Percentiles rank a stretch among this genome's conserved stretches.
These are phyloP conservation scores for Leptographium radiaticola DNA, from an alignment of 2,329 filamentous ascomycete species.

Conservation along the genomic window DNA sequence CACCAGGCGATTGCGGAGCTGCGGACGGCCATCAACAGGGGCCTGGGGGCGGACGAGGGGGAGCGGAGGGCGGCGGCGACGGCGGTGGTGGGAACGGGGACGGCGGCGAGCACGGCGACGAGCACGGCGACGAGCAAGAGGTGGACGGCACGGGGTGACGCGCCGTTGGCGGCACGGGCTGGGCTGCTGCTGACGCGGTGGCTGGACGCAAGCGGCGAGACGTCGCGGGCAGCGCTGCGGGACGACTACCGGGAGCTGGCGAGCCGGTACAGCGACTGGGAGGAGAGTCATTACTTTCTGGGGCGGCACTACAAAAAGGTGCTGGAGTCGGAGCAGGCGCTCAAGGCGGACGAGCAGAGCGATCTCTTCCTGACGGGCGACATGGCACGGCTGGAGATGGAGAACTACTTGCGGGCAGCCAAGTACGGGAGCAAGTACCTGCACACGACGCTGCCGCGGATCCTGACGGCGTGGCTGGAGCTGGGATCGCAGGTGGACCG, in stretches of 20 bases:
- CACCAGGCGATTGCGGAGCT: constrained; percentile 90
- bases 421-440: constrained; percentile 88
- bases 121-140: not conserved
- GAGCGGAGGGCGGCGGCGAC: not conserved
- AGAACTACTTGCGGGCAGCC: constrained; percentile 82
- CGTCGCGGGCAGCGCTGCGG: constrained; percentile 66
- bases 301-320: constrained; percentile 97
- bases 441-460: constrained; percentile 83
- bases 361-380: constrained; percentile 70
- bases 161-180: constrained; percentile 53
- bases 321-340: constrained; percentile 71
- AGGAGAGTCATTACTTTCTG: constrained; percentile 94
- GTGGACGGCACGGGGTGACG: not conserved
- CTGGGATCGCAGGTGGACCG: constrained; percentile 65
- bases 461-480: constrained; percentile 90
- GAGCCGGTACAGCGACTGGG: constrained; percentile 62
- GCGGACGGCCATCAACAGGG: constrained; percentile 57
- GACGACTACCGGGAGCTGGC: constrained; percentile 73
- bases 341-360: constrained; percentile 64
- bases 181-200: constrained; percentile 89
- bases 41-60: not conserved
- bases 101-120: not conserved
- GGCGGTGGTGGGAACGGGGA: not conserved
- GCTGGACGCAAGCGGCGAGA: constrained; percentile 91
- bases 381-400: constrained; percentile 74